Base-by-base conservation (phyloP, 805 yeast species). In the Starmerella davenportii region DNA sequence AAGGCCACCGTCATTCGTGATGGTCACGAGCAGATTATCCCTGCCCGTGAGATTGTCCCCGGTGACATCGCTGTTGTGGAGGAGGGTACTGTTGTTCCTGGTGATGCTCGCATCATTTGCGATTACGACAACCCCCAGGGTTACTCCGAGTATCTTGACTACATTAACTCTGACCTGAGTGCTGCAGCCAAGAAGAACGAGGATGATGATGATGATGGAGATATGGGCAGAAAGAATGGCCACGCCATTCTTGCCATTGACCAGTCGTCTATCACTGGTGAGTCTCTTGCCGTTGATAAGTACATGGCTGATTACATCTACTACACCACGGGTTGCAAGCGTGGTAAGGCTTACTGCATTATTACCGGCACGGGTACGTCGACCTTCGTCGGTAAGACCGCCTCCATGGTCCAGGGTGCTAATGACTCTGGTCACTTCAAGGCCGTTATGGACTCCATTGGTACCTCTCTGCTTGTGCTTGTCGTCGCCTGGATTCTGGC, bases 261-360 rank as follows among this genome's bases (percentile, higher is more conserved):
- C 69, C 94, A 84, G 72, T 81, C 94, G 56, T 92, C 94, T 56
- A 78, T 84, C 62, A 84, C 95, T 59, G 95, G 95, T 79, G 95
- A 84, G 72, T 84, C 94, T 47, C 68, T 84, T 54, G 94, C 95
- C 60, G 94, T 79, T 52, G 94, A 82, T 70, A 84, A 84, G 72
- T 80, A 69, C 64, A 68, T 70, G 65, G 93, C 90, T 68, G 94
- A 82, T 63, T 68, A 78, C 57, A 69, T 76, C 62, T 84, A 79
- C 78, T 80, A 93, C 55, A 82, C 94, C 38, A 84, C 94, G 47
- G 84, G 94, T 52, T 87, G 84, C 58, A 84, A 82, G 76, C 77
- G 92, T 60, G 94, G 95, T 72, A 90, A 82, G 72, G 87, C 80
- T 59, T 79, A 76, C 69, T 79, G 78, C 84, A 62, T 84, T 64